A percentile compares a stretch with the other conserved stretches of the same genome.
These are phyloP conservation scores for Colletotrichum musicola DNA, from an alignment of 2,329 filamentous ascomycete genomes.

Conservation along the genomic window DNA sequence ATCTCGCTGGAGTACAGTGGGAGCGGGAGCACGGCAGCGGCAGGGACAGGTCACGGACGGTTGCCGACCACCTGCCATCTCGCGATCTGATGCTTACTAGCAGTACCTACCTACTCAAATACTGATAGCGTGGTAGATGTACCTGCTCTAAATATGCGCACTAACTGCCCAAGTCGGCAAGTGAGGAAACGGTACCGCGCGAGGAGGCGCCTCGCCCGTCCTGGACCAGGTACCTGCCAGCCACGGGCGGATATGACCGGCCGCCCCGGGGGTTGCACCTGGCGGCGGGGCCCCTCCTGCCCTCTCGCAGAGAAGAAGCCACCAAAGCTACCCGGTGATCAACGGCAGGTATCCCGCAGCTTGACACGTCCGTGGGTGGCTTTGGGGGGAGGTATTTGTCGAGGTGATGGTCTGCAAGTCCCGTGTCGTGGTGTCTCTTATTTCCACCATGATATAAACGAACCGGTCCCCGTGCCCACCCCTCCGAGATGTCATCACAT, in stretches of 20 bases:
- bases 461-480: conserved; percentile 3
- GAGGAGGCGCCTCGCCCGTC: not conserved
- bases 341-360: conserved; percentile 21
- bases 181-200: not conserved
- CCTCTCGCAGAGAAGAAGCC: too few relatives aligned
- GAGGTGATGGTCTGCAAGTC: too few relatives aligned
- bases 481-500: not conserved
- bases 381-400: not conserved
- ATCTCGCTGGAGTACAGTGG: not conserved
- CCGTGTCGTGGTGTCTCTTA: not conserved
- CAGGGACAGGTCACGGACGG: conserved; percentile 14
- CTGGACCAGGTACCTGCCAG: conserved; percentile 8
- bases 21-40: not conserved
- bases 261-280: conserved; percentile 24
- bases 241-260: conserved; percentile 29
- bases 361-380: not conserved
- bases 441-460: conserved; percentile 33
- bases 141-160: not conserved
- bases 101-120: not conserved
- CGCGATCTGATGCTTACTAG: conserved; percentile 18
- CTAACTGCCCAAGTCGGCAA: not conserved
- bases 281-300: conserved; percentile 1
- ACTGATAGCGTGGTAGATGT: not conserved
- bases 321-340: conserved; percentile 2
- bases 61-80: conserved; percentile 25